Percentiles rank a stretch among this genome's conserved stretches.
Conservation (phyloP, 129 eudicot species). For the Lonicera japonica region DNA sequence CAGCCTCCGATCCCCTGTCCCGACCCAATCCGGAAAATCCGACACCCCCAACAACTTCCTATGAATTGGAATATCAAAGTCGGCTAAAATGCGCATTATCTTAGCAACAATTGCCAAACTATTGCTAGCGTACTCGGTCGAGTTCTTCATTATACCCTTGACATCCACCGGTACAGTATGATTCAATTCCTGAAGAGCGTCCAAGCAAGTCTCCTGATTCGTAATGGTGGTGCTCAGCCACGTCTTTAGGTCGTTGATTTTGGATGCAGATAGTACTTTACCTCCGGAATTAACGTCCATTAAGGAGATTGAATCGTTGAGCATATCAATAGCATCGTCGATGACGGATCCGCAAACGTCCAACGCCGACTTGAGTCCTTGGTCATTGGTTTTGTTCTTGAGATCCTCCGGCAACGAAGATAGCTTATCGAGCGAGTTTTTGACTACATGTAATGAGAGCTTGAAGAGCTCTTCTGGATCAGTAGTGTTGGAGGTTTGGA, state of each 20-base stretch:
- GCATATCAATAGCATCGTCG: conserved; percentile 52
- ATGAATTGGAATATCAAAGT: conserved; percentile 45
- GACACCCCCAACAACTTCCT: conserved; percentile 36
- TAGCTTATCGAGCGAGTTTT: conserved; percentile 19
- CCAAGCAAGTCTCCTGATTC: conserved; percentile 66
- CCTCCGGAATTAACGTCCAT: conserved; percentile 20
- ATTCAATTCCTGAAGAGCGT: conserved; percentile 40
- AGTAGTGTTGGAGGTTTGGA: conserved; percentile 25
- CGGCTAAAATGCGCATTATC: conserved; percentile 26
- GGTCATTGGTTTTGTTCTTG: conserved; percentile 1
- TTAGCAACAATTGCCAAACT: conserved; percentile 68
- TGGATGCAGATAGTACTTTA: not conserved
- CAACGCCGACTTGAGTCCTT: conserved; percentile 26
- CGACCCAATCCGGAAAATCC: conserved; percentile 55
- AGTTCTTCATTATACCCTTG: conserved; percentile 28
- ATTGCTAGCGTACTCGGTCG: conserved; percentile 58
- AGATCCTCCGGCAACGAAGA: conserved; percentile 19
- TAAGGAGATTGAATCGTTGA: conserved; percentile 42
- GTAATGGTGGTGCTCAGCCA: conserved; percentile 63
- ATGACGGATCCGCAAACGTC: conserved; percentile 39
- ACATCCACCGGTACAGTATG: conserved; percentile 18
- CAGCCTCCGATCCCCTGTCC: conserved; percentile 42
- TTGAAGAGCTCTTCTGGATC: conserved; percentile 56
- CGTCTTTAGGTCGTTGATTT: conserved; percentile 42
- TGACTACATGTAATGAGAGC: conserved; percentile 40